Evolutionary conservation across 2,329 filamentous ascomycete species (phyloP), one percentile per base, ranked within the genome.

Genomic region (Apiospora saccharicola): DNA sequence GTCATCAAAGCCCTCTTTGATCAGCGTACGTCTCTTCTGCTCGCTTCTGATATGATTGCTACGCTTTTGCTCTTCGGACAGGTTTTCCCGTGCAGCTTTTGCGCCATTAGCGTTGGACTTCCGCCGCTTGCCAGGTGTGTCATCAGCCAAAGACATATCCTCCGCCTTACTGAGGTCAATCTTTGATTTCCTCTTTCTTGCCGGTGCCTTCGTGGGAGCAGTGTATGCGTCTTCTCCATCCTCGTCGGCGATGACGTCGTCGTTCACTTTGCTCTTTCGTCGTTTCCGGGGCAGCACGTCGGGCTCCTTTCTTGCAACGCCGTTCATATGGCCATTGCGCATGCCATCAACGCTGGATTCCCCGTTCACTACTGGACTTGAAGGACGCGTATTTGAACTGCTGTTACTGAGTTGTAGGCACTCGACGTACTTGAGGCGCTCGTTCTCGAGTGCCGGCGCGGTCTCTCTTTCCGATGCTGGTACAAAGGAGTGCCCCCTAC

Each of bases 1-100:
- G 72, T 96, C 93, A 61, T 95, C 92, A 77, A 96, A 97, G 0
- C 94, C 94, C 75, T 93, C 89, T 79, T 94, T 93, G 77, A 93
- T 93, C 64, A 90, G 83, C 71, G 91, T 90, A 70, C 90, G 84
- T 67, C 90, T 87, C 79, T 91, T 91, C 76, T 91, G 88, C 64
- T 81, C 80, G 68, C 79, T 81, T 67, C 77, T 79, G 78, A 96
- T 96, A 67, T 95, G 85, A 37, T 94, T 94, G 68, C 94, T 88
- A 46, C 95, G 89, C 82, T 96, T 97, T 83, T 97, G 94, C 80
- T 97, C 94, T 70, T 94, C 96, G 70, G 91, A 87, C 75, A 97
- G 94, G 76, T 98, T 97, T 78, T 91, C 92, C 37, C 92, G 83
- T 3, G 86, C 79, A 2, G 83, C 72, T 77, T 90, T 91, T 24